Percentiles rank a stretch among this genome's conserved stretches.
Evolutionary conservation across 257 asterid genomes (phyloP).

Genomic region (Solanum raphanifolium): DNA sequence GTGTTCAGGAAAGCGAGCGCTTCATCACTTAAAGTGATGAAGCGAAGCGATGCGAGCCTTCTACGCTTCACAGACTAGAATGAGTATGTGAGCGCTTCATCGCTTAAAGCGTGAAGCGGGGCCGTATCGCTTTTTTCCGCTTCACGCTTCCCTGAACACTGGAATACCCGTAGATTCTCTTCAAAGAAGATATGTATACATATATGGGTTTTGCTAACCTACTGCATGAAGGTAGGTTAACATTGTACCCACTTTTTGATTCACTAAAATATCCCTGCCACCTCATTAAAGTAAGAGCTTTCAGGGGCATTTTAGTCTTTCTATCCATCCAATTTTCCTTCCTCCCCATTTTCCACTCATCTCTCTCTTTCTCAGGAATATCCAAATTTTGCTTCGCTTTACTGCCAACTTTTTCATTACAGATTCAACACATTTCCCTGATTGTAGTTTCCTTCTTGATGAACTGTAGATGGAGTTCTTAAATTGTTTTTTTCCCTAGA

Average conservation of each 20-base stretch:
- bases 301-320: background rate
- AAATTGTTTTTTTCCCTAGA: background rate
- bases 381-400: background rate
- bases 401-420: background rate
- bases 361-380: background rate
- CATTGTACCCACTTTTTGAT: background rate
- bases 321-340: background rate
- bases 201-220: background rate
- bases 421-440: background rate
- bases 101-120: no score
- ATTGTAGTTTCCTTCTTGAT: background rate
- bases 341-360: background rate
- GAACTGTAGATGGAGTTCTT: background rate
- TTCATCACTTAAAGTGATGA: no score
- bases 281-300: background rate
- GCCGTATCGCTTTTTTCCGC: no score
- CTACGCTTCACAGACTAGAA: no score
- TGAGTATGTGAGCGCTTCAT: no score
- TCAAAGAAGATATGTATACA: background rate
- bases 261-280: background rate
- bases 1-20: no score
- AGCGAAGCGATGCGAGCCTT: no score
- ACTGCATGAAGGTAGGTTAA: background rate
- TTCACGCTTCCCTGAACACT: no score
- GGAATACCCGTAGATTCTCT: background rate